Evolutionary conservation across 306 rosid genomes (phyloP).

Genomic region (Casuarina glauca): DNA sequence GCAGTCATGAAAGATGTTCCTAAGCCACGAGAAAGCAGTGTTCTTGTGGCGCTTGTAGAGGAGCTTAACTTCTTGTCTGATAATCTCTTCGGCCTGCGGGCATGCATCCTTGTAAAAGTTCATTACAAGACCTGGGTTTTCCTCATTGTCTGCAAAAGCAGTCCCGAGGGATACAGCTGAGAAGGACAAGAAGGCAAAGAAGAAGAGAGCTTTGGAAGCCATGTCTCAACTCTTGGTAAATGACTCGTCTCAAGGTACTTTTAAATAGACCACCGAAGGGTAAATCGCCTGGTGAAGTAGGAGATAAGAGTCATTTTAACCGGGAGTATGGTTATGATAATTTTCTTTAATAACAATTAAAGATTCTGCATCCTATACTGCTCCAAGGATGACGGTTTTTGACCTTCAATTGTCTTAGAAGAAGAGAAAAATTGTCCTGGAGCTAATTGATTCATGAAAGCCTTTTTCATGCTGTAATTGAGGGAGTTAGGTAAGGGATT

Average conservation of each 20-base stretch:
- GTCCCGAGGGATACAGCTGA: constrained; percentile 37
- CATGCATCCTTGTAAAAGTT: constrained; percentile 88
- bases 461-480: neutral
- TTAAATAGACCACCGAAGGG: constrained; percentile 52
- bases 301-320: neutral
- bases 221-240: constrained; percentile 30
- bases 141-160: constrained; percentile 43
- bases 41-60: constrained; percentile 99
- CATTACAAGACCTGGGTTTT: constrained; percentile 60
- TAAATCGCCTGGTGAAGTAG: constrained; percentile 4
- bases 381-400: neutral
- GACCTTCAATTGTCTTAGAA: neutral
- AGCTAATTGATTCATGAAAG: neutral
- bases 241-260: constrained; percentile 10
- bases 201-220: constrained; percentile 51
- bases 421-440: neutral
- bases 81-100: constrained; percentile 95
- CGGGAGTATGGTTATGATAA: constrained; percentile 6
- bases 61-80: constrained; percentile 87
- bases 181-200: constrained; percentile 47
- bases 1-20: constrained; percentile 96
- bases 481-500: neutral
- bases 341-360: neutral
- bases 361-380: constrained; percentile 6
- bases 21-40: constrained; percentile 99